Evolutionary conservation across 345 rosid genomes (phyloP), one percentile per base, ranked within the genome.

Genomic region (Trapa incisa): DNA sequence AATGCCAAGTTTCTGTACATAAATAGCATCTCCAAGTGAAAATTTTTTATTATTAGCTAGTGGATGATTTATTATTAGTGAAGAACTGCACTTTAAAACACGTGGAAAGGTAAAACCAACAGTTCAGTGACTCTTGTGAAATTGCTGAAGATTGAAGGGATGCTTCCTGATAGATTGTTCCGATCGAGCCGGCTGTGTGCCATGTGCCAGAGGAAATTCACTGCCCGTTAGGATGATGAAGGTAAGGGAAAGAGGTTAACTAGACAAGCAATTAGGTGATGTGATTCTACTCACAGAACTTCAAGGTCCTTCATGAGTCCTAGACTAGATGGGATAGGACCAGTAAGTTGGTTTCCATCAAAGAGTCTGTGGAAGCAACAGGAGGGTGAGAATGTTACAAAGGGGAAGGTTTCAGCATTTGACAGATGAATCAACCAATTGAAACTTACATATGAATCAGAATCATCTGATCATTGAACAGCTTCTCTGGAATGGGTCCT

Each of bases 381-480:
- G 65, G 12, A 15, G 65, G 12, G 13, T 16, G 11, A 62, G 10
- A 13, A 54, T 29, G 63, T 32, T 38, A 15, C 29, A 47, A 33
- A 54, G 5, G 29, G 61, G 62, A 22, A 60, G 29, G 32, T 36
- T 48, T n/a, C 9, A 43, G 66, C 36, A 64, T 36, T 36, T 61
- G 38, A 65, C 38, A 6, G 42, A 2, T 15, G 14, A 37, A 42
- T 0, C 0, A 13, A 37, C 17, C 4, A 43, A 9, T 3, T 6
- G 53, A 2, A 66, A 73, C 85, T 74, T 77, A 81, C 85, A 81
- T 48, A 66, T 84, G 87, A 62, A 71, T 61, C 62, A 81, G 78
- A 10, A 2, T 10, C 87, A 81, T 81, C 0, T 50, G 9, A 13
- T 83, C 75, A 65, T 53, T 74, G 74, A 84, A 84, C 71, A 84